Evolutionary conservation across 352 stramenopile genomes (phyloP), one percentile per base, ranked within the genome.

Genomic region (Phytophthora melonis): DNA sequence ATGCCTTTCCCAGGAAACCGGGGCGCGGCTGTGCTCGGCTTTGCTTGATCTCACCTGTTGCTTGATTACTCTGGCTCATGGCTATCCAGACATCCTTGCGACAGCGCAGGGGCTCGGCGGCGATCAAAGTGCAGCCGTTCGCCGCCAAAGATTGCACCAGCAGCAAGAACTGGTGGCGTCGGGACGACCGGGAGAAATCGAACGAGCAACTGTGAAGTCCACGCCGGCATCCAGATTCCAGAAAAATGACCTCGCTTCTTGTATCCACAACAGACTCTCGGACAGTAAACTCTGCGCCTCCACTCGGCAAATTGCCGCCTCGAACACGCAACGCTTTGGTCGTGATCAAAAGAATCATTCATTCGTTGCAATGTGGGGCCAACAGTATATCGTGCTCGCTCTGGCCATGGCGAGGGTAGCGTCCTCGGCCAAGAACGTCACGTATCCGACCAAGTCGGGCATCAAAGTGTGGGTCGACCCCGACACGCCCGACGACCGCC

Each of bases 391-490:
- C 21, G 25, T 23, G 8, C 61, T 39, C 23, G 36, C 10, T 32
- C 25, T 72, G 14, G 25, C 21, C 6, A 3, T 50, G 14, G 5
- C 58, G 32, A 9, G 6, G n/a, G 41, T 49, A 41, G 52, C 60
- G 19, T 43, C 34, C 3, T 32, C 49, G 25, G 18, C 50, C 10
- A 72, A 72, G 10, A 72, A 72, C 36, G 43, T 39, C 4, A 67
- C 66, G 36, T 82, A 81, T 27, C 49, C 53, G 19, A 69, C 78
- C 58, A 84, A 83, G 66, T 88, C 80, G 8, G 81, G 83, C 34
- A 68, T 91, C 36, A 66, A 65, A 19, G 59, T 71, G 8, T 91
- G 78, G 81, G 75, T 91, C n/a, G 83, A 91, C 62, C 72, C 73
- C 3, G 81, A 60, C 5, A 89, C 83, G 7, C 83, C 83, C 1